Evolutionary conservation across 345 rosid species (phyloP), one percentile per base, ranked within the genome.

Genomic region (Raphanus raphanistrum): DNA sequence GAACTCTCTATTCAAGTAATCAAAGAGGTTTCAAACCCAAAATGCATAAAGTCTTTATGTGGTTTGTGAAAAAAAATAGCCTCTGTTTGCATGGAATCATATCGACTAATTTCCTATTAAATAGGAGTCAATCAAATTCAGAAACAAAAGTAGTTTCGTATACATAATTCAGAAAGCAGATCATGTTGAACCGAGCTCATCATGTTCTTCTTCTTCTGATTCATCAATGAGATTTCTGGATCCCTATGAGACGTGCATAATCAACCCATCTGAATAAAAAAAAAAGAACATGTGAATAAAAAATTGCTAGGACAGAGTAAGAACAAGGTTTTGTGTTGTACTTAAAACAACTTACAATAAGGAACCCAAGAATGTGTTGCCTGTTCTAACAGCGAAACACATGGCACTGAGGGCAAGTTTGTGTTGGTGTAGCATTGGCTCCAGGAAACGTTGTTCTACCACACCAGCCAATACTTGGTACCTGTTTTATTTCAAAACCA

Each of bases 391-490:
- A 7, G 98, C 97, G 9, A 96, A 96, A 85, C 97, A 90, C 50
- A 89, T 15, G 1, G 98, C 93, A 76, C 95, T 85, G 38, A 93
- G 87, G 77, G 87, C 80, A 66, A 91, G 85, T 87, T 93, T 96
- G 87, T 96, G 94, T 83, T 86, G 85, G 84, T 91, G 99, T 38
- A 96, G 86, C 81, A 91, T 60, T 2, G 99, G 99, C 81, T 96
- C 99, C 87, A 96, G 73, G 54, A 96, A 81, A 82, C 97, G 89
- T 69, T 96, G 99, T 76, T 96, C 97, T 17, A 96, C 78, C 71
- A 91, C 96, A 73, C 99, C 99, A 11, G 99, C 98, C 75, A 96
- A 78, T 50, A 96, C 77, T 89, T 96, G 99, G 84, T 96, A 96
- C 91, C 99, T 96, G 83, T 81, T 71, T n/a, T 8, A 75, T 79